Percentiles rank a stretch among this genome's conserved stretches.
Evolutionary conservation across 192 early-diverging fungal genomes (phyloP).

Genomic region (Jimgerdemannia lactiflua): DNA sequence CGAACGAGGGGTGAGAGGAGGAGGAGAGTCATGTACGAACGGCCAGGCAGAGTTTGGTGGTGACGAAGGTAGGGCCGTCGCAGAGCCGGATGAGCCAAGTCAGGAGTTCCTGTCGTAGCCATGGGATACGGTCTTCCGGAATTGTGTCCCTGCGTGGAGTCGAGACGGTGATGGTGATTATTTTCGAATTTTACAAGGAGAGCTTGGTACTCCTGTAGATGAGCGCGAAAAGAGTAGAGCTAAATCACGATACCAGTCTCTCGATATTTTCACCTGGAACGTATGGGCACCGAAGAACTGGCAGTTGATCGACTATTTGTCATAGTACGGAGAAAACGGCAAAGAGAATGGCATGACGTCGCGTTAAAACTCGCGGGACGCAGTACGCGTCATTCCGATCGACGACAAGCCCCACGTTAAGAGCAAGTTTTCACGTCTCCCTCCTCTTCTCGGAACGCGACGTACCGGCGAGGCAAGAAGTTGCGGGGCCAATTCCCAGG

Average conservation of each 20-base stretch:
- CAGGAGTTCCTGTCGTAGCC: slow-evolving; percentile 45
- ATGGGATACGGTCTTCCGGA: slow-evolving; percentile 47
- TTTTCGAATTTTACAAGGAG: background rate
- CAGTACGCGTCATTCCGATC: no score
- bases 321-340: background rate
- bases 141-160: slow-evolving; percentile 39
- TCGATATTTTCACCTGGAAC: slow-evolving; percentile 51
- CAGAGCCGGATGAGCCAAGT: slow-evolving; percentile 40
- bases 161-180: background rate
- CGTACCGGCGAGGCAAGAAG: slow-evolving; percentile 43
- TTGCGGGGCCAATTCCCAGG: slow-evolving; percentile 56
- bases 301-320: slow-evolving; percentile 33
- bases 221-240: background rate
- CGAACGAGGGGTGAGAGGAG: background rate
- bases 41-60: slow-evolving; percentile 52
- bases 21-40: slow-evolving; percentile 25
- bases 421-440: background rate
- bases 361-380: background rate
- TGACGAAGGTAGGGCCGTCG: slow-evolving; percentile 44
- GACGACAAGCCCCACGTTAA: no score
- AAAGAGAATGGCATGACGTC: background rate
- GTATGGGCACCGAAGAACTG: slow-evolving; percentile 62
- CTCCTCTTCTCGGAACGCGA: background rate
- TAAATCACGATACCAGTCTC: slow-evolving; percentile 44
- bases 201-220: background rate